phyloP scores from a whole-genome alignment of 2,329 filamentous ascomycete species.

The Intubia oerlemansii region DNA sequence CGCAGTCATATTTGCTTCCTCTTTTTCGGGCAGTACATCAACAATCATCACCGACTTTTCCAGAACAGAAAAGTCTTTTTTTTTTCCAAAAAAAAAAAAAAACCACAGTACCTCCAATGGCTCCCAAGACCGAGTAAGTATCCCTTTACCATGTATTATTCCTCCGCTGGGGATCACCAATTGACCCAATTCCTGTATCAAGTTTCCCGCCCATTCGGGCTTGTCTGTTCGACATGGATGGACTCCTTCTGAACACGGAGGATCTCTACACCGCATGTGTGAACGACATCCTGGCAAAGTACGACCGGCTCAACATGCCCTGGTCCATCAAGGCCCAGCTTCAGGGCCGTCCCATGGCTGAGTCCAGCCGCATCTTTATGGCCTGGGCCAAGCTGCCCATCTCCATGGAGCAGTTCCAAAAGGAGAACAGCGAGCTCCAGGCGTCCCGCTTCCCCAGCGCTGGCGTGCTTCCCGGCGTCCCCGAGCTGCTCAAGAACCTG shows the following conservation, averaged over 20 bases:
- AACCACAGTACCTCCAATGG: conserved; percentile 8
- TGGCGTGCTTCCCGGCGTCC: conserved; percentile 62
- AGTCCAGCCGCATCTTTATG: conserved; percentile 34
- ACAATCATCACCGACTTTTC: no score
- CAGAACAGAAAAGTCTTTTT: no score
- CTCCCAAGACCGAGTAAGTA: conserved; percentile 14
- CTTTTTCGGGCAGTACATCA: no score
- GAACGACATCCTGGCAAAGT: conserved; percentile 60
- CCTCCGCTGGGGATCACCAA: background rate
- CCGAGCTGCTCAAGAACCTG: conserved; percentile 41
- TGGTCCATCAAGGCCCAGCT: conserved; percentile 89
- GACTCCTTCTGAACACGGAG: conserved; percentile 82
- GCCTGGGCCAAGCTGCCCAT: conserved; percentile 79
- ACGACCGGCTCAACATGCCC: conserved; percentile 54
- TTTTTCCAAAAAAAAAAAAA: no score
- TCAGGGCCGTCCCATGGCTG: conserved; percentile 33
- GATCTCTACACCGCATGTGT: conserved; percentile 70
- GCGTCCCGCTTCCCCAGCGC: conserved; percentile 48
- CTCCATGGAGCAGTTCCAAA: conserved; percentile 41
- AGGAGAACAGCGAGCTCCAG: conserved; percentile 41
- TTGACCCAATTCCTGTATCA: conserved; percentile 5
- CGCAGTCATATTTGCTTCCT: no score
- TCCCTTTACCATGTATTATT: no score
- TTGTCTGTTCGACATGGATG: conserved; percentile 98
- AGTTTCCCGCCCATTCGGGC: conserved; percentile 62